These are phyloP conservation scores for Vigna unguiculata DNA, from an alignment of 306 rosid genomes.

Conservation along the genomic window DNA sequence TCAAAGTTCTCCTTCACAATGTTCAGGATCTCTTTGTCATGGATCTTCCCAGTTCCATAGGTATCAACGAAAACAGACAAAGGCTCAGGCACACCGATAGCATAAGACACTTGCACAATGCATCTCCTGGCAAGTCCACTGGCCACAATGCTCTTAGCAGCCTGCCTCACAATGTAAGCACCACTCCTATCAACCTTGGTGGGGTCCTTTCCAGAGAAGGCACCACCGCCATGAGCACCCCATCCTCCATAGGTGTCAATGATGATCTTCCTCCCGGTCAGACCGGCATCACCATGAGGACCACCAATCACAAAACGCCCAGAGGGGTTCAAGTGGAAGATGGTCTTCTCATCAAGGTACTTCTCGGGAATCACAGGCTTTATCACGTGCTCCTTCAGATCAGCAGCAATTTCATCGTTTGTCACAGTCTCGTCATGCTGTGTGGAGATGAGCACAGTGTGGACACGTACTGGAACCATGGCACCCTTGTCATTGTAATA, in stretches of 20 bases:
- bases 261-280: constrained; percentile 83
- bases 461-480: constrained; percentile 82
- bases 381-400: constrained; percentile 82
- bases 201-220: no score
- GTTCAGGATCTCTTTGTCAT: constrained; percentile 78
- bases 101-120: constrained; percentile 87
- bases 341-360: constrained; percentile 86
- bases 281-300: constrained; percentile 91
- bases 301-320: constrained; percentile 91
- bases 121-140: constrained; percentile 86
- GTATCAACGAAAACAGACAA: constrained; percentile 78
- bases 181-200: no score
- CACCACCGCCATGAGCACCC: constrained; percentile 94
- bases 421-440: constrained; percentile 92
- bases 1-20: constrained; percentile 88
- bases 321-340: constrained; percentile 89
- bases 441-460: constrained; percentile 83
- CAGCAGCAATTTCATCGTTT: constrained; percentile 86
- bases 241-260: constrained; percentile 88
- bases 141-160: no score
- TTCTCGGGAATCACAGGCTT: constrained; percentile 84
- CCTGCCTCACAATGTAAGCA: no score
- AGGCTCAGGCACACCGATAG: constrained; percentile 92
- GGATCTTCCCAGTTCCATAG: constrained; percentile 80
- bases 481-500: constrained; percentile 87